Percentiles rank a stretch among this genome's conserved stretches.
These are phyloP conservation scores for Fusarium sp. DNA, from an alignment of 2,329 filamentous ascomycete species.

Conservation along the genomic window DNA sequence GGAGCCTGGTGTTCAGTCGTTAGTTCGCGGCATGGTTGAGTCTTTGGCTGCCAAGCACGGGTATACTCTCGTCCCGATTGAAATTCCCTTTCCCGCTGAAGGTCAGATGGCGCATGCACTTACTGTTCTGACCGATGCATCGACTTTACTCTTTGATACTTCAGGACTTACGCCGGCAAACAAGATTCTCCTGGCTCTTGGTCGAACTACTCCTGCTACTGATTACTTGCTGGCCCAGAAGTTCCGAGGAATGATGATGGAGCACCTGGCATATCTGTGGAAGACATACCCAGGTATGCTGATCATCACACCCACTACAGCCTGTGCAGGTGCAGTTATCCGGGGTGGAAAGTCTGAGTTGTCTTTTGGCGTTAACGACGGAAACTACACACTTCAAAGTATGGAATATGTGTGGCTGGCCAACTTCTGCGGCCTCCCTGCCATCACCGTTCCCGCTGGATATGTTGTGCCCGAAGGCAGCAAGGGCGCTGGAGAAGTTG, in stretches of 20 bases:
- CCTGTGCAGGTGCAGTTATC: slow-evolving; percentile 62
- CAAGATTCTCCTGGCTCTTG: slow-evolving; percentile 75
- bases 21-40: slow-evolving; percentile 61
- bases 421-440: slow-evolving; percentile 64
- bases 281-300: slow-evolving; percentile 74
- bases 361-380: slow-evolving; percentile 60
- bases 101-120: slow-evolving; percentile 80
- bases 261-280: slow-evolving; percentile 78
- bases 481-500: slow-evolving; percentile 50
- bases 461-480: slow-evolving; percentile 57
- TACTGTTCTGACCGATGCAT: slow-evolving; percentile 76
- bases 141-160: slow-evolving; percentile 61
- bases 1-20: slow-evolving; percentile 57
- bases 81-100: slow-evolving; percentile 69
- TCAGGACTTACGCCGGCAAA: slow-evolving; percentile 70
- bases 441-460: slow-evolving; percentile 61
- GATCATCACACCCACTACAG: slow-evolving; percentile 77
- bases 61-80: slow-evolving; percentile 68
- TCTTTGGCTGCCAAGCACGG: slow-evolving; percentile 66
- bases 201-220: slow-evolving; percentile 70
- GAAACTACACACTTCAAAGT: slow-evolving; percentile 60
- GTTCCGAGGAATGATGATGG: slow-evolving; percentile 76
- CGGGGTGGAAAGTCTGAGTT: slow-evolving; percentile 53
- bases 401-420: slow-evolving; percentile 67
- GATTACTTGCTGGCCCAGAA: slow-evolving; percentile 80